Percentiles rank a stretch among this genome's conserved stretches.
These are phyloP conservation scores for Ceratobasidium sp. DNA, from an alignment of 1,284 basidiomycete species.

Conservation along the genomic window DNA sequence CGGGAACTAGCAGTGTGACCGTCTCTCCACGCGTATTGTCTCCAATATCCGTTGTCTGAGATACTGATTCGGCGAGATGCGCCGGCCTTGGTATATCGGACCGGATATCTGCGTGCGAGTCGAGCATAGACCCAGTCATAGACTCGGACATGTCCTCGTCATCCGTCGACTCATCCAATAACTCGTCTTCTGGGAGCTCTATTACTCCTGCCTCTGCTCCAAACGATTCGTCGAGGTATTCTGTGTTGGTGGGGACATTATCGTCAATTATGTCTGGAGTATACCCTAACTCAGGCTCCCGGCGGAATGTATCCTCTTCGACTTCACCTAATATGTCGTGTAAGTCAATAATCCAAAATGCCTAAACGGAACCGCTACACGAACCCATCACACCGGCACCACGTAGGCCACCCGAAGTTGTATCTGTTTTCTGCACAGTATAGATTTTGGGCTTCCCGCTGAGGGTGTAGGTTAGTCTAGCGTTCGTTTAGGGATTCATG, in stretches of 20 bases:
- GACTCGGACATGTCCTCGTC: constrained; percentile 60
- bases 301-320: constrained; percentile 86
- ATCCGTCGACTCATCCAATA: constrained; percentile 77
- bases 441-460: constrained; percentile 11
- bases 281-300: constrained; percentile 71
- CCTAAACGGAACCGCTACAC: constrained; percentile 12
- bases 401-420: background rate
- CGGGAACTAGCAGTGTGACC: constrained; percentile 77
- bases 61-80: constrained; percentile 44
- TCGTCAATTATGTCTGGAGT: constrained; percentile 91
- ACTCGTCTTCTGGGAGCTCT: constrained; percentile 76
- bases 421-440: constrained; percentile 17
- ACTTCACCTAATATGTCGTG: constrained; percentile 71
- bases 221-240: constrained; percentile 88
- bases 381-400: constrained; percentile 34
- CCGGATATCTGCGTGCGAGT: constrained; percentile 46
- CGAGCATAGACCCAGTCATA: too few species aligned
- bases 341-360: background rate
- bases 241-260: constrained; percentile 88
- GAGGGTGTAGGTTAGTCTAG: constrained; percentile 7
- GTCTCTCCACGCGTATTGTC: constrained; percentile 84
- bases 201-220: constrained; percentile 80
- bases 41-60: constrained; percentile 45
- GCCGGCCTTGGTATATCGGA: background rate
- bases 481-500: background rate